phyloP scores from a whole-genome alignment of 805 yeast species.

The Priceomyces melissophilus region DNA sequence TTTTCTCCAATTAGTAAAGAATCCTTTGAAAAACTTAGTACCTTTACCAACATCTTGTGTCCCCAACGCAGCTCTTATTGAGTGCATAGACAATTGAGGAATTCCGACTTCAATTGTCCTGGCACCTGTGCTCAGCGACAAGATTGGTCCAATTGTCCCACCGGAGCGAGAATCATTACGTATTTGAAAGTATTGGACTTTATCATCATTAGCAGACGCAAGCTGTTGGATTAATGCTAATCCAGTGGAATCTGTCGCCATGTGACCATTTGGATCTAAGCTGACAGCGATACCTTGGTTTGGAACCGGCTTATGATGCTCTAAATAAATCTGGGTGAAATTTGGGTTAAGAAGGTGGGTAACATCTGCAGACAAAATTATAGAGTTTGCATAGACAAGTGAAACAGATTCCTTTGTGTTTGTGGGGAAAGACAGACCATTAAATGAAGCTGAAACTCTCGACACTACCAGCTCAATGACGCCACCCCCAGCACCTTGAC shows the following conservation, averaged over 20 bases:
- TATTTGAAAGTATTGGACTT: constrained; percentile 78
- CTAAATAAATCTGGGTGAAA: constrained; percentile 63
- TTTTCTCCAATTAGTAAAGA: constrained; percentile 63
- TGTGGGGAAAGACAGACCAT: constrained; percentile 14
- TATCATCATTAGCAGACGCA: constrained; percentile 62
- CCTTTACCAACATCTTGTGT: constrained; percentile 75
- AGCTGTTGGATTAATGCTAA: constrained; percentile 66
- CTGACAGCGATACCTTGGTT: constrained; percentile 72
- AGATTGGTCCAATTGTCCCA: constrained; percentile 81
- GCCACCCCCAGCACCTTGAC: constrained; percentile 83
- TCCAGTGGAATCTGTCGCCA: constrained; percentile 80
- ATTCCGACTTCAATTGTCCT: constrained; percentile 45
- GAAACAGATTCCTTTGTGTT: constrained; percentile 24
- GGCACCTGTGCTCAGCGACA: constrained; percentile 64
- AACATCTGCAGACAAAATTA: constrained; percentile 81
- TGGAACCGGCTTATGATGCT: constrained; percentile 75
- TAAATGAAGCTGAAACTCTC: constrained; percentile 41
- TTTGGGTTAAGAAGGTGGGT: constrained; percentile 81
- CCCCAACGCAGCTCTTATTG: constrained; percentile 79
- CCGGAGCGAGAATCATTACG: constrained; percentile 84
- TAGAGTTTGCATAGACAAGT: constrained; percentile 65
- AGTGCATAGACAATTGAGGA: constrained; percentile 45
- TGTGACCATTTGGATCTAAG: constrained; percentile 74
- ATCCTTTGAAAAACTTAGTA: constrained; percentile 66
- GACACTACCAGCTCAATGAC: constrained; percentile 61